Conservation (phyloP, 495 filamentous ascomycete species). For the Hypoxylon rickii region DNA sequence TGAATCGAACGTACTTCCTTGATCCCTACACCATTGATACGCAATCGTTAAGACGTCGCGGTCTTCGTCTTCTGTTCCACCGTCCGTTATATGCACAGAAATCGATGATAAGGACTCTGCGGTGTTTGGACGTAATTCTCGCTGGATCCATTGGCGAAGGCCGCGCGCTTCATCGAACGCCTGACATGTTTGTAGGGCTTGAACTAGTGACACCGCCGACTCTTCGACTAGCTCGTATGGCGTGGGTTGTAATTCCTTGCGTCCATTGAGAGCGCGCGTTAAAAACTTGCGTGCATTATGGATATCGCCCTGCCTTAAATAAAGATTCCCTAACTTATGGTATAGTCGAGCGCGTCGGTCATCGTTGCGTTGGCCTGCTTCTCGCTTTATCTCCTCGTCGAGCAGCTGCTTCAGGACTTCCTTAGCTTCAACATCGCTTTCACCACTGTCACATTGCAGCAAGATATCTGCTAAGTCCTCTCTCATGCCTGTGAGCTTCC, state of each 20-base stretch:
- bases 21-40: conserved; percentile 31
- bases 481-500: conserved; percentile 23
- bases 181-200: conserved; percentile 11
- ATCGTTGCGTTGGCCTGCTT: conserved; percentile 7
- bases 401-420: conserved; percentile 19
- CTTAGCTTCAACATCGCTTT: conserved; percentile 23
- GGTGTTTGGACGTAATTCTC: conserved; percentile 4
- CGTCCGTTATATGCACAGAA: background rate
- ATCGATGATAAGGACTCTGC: background rate
- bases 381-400: conserved; percentile 6
- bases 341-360: conserved; percentile 30
- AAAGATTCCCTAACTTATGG: conserved; percentile 32
- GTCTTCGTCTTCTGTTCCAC: background rate
- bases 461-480: conserved; percentile 33
- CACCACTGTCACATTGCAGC: conserved; percentile 9
- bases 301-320: conserved; percentile 17
- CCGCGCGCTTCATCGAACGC: conserved; percentile 30
- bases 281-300: conserved; percentile 17
- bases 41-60: conserved; percentile 9
- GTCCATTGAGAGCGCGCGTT: conserved; percentile 15
- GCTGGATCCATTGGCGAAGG: conserved; percentile 15
- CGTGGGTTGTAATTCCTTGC: conserved; percentile 11
- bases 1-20: conserved; percentile 27
- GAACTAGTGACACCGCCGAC: conserved; percentile 22
- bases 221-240: conserved; percentile 21